A percentile compares a stretch with the other conserved stretches of the same genome.
phyloP scores from a whole-genome alignment of 2,329 filamentous ascomycete genomes.

The Lachnellula willkommii region DNA sequence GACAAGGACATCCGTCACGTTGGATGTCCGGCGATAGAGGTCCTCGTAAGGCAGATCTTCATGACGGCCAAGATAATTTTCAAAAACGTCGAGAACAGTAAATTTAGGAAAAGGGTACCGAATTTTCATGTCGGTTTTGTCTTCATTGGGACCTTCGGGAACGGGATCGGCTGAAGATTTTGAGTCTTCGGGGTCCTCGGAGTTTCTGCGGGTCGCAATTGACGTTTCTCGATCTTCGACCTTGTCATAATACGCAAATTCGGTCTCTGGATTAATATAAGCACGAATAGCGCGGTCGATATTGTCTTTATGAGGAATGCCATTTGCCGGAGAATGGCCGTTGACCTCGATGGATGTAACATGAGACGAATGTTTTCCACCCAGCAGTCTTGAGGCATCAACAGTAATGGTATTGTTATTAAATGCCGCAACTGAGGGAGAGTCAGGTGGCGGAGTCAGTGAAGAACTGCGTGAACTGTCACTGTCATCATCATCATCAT shows the following conservation, averaged over 20 bases:
- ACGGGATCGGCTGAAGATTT: conserved; percentile 4
- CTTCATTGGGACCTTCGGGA: conserved; percentile 5
- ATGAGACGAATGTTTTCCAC: background rate
- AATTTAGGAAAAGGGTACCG: conserved; percentile 23
- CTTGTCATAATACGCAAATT: conserved; percentile 24
- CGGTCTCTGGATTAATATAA: conserved; percentile 14
- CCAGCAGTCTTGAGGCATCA: background rate
- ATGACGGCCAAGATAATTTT: conserved; percentile 22
- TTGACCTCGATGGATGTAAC: conserved; percentile 9
- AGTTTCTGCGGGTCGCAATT: conserved; percentile 11
- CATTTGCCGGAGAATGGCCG: background rate
- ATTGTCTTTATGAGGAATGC: conserved; percentile 2
- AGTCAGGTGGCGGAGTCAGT: conserved; percentile 20
- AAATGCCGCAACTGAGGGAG: conserved; percentile 5
- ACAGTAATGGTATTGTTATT: conserved; percentile 1
- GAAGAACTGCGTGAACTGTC: conserved; percentile 19
- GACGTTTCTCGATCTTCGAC: conserved; percentile 16
- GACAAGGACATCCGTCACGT: conserved; percentile 16
- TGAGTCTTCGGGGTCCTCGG: conserved; percentile 8
- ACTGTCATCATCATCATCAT: conserved; percentile 6
- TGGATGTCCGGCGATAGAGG: conserved; percentile 22
- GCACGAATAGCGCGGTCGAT: conserved; percentile 9
- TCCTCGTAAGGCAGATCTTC: conserved; percentile 23
- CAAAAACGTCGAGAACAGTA: conserved; percentile 19
- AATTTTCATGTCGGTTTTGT: conserved; percentile 9